phyloP scores from a whole-genome alignment of 129 eudicot species.

The Flaveria trinervia region DNA sequence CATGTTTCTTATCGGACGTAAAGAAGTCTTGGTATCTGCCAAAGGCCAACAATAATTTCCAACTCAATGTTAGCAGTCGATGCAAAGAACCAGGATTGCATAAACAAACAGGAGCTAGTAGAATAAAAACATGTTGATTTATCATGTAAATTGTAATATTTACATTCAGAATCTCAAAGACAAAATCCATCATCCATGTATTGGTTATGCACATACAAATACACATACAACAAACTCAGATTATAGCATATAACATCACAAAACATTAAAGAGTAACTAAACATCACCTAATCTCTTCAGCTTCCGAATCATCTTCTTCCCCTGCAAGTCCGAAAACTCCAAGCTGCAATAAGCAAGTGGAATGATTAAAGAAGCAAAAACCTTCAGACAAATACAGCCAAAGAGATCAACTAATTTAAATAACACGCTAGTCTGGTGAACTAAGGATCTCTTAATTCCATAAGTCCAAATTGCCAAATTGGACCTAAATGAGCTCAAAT shows the following conservation, averaged over 20 bases:
- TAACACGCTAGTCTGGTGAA: background rate
- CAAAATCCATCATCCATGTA: background rate
- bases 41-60: conserved; percentile 11
- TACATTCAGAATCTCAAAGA: background rate
- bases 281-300: conserved; percentile 48
- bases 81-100: background rate
- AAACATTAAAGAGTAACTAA: background rate
- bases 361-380: background rate
- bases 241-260: conserved; percentile 8
- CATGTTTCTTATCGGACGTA: conserved; percentile 43
- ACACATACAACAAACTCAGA: background rate
- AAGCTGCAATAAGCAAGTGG: conserved; percentile 47
- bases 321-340: conserved; percentile 52
- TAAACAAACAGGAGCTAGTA: background rate
- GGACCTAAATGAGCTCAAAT: background rate
- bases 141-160: background rate
- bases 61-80: conserved; percentile 19
- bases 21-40: conserved; percentile 77
- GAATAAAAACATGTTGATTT: background rate
- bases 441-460: background rate
- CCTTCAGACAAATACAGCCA: background rate
- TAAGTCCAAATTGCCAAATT: background rate
- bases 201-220: background rate
- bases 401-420: background rate
- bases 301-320: conserved; percentile 33